A percentile compares a stretch with the other conserved stretches of the same genome.
Conservation (phyloP, 371 early-diverging fungal genomes). For the Lichtheimia ornata region DNA sequence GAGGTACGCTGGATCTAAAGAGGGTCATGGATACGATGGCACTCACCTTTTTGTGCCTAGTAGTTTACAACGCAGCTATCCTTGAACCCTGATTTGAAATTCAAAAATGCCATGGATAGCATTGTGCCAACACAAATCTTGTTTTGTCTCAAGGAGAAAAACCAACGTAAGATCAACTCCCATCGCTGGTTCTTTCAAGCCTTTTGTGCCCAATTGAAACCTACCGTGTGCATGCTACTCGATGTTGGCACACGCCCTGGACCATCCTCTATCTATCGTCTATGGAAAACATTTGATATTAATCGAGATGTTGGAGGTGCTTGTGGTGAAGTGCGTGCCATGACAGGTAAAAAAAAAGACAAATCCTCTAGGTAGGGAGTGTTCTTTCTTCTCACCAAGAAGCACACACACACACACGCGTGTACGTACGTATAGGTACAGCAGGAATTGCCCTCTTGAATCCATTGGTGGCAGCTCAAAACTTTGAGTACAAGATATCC, state of each 20-base stretch:
- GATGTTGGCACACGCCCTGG: slow-evolving; percentile 94
- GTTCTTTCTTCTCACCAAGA: neutral
- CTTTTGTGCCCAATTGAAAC: slow-evolving; percentile 81
- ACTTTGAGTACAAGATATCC: slow-evolving; percentile 96
- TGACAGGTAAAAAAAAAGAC: slow-evolving; percentile 70
- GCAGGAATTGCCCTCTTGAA: slow-evolving; percentile 73
- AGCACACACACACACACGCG: too few species aligned
- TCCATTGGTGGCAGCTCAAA: slow-evolving; percentile 92
- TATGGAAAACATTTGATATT: slow-evolving; percentile 92
- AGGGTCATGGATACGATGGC: neutral
- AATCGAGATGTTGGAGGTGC: slow-evolving; percentile 90
- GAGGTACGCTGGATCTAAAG: slow-evolving; percentile 49
- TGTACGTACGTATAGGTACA: too few species aligned
- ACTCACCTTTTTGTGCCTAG: neutral
- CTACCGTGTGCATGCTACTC: slow-evolving; percentile 86
- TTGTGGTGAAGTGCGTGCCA: slow-evolving; percentile 94
- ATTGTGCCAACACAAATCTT: slow-evolving; percentile 88
- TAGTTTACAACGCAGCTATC: slow-evolving; percentile 86
- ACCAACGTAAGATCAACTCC: slow-evolving; percentile 89
- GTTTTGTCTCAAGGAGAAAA: slow-evolving; percentile 91
- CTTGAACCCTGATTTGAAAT: slow-evolving; percentile 66
- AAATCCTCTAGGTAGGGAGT: too few species aligned
- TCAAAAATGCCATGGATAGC: slow-evolving; percentile 68
- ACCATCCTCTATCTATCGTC: slow-evolving; percentile 79
- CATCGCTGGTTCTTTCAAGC: slow-evolving; percentile 98